phyloP scores from a whole-genome alignment of 768 basidiomycete genomes.

The Fistulinella prunicolor region DNA sequence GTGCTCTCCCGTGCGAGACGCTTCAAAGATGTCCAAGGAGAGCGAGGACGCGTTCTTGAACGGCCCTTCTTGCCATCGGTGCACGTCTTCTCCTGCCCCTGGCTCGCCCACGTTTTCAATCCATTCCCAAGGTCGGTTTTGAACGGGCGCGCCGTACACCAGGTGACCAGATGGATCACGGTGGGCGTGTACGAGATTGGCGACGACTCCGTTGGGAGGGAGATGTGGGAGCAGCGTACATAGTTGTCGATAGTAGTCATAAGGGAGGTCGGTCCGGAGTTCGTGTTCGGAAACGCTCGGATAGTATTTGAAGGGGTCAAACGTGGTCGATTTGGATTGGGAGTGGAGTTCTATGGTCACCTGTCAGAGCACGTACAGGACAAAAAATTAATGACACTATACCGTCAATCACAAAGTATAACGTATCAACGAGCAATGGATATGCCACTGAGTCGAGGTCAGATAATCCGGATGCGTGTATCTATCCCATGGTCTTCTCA shows the following conservation, averaged over 20 bases:
- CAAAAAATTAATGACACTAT: constrained; percentile 9
- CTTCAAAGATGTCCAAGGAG: constrained; percentile 68
- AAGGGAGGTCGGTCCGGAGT: constrained; percentile 53
- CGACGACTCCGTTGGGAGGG: constrained; percentile 48
- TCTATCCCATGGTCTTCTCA: constrained; percentile 34
- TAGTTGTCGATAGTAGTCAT: constrained; percentile 56
- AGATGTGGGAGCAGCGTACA: constrained; percentile 55
- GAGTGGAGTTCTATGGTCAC: constrained; percentile 52
- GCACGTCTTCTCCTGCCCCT: constrained; percentile 41
- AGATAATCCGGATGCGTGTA: constrained; percentile 49
- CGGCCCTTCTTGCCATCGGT: constrained; percentile 40
- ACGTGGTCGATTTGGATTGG: constrained; percentile 49
- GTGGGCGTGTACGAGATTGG: constrained; percentile 57
- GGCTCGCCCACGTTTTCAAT: constrained; percentile 65
- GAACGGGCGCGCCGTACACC: constrained; percentile 49
- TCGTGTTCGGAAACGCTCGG: constrained; percentile 49
- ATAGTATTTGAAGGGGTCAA: constrained; percentile 65
- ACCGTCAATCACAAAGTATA: constrained; percentile 76
- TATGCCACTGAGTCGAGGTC: constrained; percentile 55
- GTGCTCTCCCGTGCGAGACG: constrained; percentile 63
- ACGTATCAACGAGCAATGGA: constrained; percentile 68
- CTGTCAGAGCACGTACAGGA: not conserved
- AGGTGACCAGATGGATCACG: constrained; percentile 53
- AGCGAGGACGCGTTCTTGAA: constrained; percentile 70
- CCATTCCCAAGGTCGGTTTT: constrained; percentile 87